These are phyloP conservation scores for Elaeis guineensis DNA, from an alignment of 176 grass and related monocot genomes.

Conservation along the genomic window DNA sequence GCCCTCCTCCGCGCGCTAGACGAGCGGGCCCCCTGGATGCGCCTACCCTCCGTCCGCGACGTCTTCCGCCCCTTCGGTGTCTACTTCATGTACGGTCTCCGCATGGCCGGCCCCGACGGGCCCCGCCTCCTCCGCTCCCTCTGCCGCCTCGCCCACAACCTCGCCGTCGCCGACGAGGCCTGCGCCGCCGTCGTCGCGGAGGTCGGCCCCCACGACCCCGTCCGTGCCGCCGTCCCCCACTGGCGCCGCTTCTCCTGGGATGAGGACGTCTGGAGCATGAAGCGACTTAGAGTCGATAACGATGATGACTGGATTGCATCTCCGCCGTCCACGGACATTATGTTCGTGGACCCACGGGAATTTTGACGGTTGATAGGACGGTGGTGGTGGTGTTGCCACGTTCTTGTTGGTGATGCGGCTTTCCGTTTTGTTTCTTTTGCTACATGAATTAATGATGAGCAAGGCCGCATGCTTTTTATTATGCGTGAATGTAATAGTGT, in stretches of 20 bases:
- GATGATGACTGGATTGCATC: constrained; percentile 31
- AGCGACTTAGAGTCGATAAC: constrained; percentile 22
- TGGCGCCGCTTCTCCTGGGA: constrained; percentile 66
- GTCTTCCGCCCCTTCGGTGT: constrained; percentile 63
- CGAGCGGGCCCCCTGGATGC: constrained; percentile 40
- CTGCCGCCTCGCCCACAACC: constrained; percentile 51
- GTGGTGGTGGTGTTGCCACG: constrained; percentile 28
- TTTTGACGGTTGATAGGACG: constrained; percentile 39
- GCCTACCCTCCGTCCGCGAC: constrained; percentile 53
- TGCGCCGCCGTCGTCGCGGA: constrained; percentile 31
- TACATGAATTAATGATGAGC: too few species aligned
- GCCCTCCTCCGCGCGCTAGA: constrained; percentile 42
- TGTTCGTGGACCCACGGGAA: constrained; percentile 67
- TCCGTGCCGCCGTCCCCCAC: constrained; percentile 29
- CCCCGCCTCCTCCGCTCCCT: constrained; percentile 39
- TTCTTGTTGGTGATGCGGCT: constrained; percentile 20
- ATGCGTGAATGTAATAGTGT: too few species aligned
- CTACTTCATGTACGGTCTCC: constrained; percentile 58
- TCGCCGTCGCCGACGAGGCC: constrained; percentile 34
- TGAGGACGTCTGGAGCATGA: constrained; percentile 83
- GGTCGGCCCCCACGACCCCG: constrained; percentile 35
- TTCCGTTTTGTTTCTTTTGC: neutral
- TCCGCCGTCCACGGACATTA: constrained; percentile 10
- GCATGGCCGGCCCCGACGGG: constrained; percentile 43
- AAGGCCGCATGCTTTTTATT: too few species aligned